Evolutionary conservation across 139 green algal genomes (phyloP).

Genomic region (Coelastrella sp.): DNA sequence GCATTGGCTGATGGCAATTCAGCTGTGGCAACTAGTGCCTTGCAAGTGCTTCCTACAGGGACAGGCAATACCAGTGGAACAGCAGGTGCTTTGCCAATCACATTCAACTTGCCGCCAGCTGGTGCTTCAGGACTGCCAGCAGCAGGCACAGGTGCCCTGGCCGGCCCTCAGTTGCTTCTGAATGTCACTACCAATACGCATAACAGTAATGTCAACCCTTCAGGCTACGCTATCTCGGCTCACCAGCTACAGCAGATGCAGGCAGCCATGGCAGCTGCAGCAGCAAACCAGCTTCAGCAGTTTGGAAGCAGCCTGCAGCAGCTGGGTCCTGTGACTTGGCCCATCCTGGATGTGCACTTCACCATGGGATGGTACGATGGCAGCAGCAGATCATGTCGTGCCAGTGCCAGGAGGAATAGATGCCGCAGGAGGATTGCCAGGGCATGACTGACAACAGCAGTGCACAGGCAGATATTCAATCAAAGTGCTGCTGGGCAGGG

Average conservation of each 20-base stretch:
- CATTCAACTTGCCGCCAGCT: not conserved
- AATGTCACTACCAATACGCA: not conserved
- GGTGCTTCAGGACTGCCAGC: not conserved
- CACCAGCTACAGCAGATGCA: conserved; percentile 25
- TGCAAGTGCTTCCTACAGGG: not conserved
- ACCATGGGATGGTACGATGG: conserved; percentile 23
- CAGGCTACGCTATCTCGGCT: not conserved
- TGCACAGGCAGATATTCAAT: no score
- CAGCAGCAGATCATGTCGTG: not conserved
- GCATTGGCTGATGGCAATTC: not conserved
- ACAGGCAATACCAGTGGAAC: not conserved
- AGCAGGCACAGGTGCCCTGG: not conserved
- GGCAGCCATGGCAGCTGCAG: not conserved
- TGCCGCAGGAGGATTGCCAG: not conserved
- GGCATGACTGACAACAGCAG: not conserved
- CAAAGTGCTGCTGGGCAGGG: not conserved
- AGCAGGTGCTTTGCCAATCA: not conserved
- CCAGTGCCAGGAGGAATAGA: not conserved
- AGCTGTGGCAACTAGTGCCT: not conserved
- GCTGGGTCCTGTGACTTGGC: not conserved
- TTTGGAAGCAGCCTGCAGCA: not conserved
- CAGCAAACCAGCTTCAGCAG: not conserved
- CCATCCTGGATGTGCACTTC: conserved; percentile 36
- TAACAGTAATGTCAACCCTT: not conserved
- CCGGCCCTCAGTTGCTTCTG: not conserved